Base-by-base conservation (phyloP, 768 basidiomycete species). In the Pleurotus sapidus region DNA sequence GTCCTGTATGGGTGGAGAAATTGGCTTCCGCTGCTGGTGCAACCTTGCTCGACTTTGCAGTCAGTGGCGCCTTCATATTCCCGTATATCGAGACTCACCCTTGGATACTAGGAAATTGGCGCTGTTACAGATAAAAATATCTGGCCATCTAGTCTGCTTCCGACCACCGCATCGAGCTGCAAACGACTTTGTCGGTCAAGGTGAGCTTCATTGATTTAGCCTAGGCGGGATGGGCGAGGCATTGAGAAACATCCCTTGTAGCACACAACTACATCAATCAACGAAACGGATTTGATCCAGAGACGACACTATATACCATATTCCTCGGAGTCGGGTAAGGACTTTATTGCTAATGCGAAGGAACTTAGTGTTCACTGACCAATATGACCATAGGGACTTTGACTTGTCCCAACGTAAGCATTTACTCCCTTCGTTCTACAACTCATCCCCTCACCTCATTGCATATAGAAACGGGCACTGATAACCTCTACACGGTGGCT, bases 271-370 rank as follows among this genome's bases (percentile, higher is more conserved):
- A 66, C 40, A 65, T 62, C 8, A 49, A 51, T n/a, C 63, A 64
- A 57, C 30, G 24, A 7, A 49, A 57, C 14, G 38, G 66, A 1
- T 66, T 74, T 1, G 69, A 79, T 56, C 71, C 76, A 0, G 65
- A 70, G 4, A 76, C 74, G 2, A 83, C 82, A 5, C 70, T 84
- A 5, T 83, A 82, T 50, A 70, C 74, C 0, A 57, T 78, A 8
- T 84, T 84, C 68, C 80, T 84, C 59, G 82, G 82, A 11, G 83
- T 82, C 46, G 78, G 76, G 78, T 81, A 48, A 64, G 79, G 14
- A n/a, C 12, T 64, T 15, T 12, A 30, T 18, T 17, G 57, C 34
- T n/a, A 8, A 37, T 12, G 17, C 14, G 49, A 11, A 4, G 15
- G 20, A 34, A 34, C n/a, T 27, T 14, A 8, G n/a, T 20, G 18